Conservation (phyloP, 441 rosid genomes). For the Populus hybrid region DNA sequence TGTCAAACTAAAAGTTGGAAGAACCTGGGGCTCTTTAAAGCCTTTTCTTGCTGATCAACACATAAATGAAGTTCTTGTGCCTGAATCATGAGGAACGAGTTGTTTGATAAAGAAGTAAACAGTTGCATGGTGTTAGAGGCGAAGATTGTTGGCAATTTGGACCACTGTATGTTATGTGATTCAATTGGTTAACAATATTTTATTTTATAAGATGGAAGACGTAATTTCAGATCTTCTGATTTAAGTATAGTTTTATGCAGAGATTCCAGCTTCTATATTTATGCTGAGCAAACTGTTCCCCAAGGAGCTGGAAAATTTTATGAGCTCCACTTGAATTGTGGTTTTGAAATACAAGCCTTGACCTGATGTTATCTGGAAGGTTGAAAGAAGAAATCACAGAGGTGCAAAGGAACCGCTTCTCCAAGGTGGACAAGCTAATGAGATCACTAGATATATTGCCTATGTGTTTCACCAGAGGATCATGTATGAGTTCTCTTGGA, state of each 20-base stretch:
- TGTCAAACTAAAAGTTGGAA: slow-evolving; percentile 85
- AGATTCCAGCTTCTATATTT: background rate
- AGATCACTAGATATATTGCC: too few relatives aligned
- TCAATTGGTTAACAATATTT: background rate
- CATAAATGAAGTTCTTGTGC: slow-evolving; percentile 22
- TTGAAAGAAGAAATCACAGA: background rate
- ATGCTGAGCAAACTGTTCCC: background rate
- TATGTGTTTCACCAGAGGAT: background rate
- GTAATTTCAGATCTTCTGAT: background rate
- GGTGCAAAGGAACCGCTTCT: background rate
- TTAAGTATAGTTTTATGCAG: slow-evolving; percentile 3
- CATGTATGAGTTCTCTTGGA: background rate
- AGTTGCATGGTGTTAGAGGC: background rate
- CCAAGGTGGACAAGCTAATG: too few relatives aligned
- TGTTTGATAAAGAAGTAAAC: background rate
- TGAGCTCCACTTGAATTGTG: background rate
- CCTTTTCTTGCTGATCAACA: slow-evolving; percentile 45
- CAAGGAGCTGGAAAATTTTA: background rate
- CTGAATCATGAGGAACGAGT: slow-evolving; percentile 16
- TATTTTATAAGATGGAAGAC: background rate
- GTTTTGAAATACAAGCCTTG: background rate
- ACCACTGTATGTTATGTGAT: background rate
- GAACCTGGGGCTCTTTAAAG: slow-evolving; percentile 92
- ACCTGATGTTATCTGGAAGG: background rate
- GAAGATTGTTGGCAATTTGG: slow-evolving; percentile 9